Base-by-base conservation (phyloP, 176 grass and related monocot species). In the Musa acuminata region DNA sequence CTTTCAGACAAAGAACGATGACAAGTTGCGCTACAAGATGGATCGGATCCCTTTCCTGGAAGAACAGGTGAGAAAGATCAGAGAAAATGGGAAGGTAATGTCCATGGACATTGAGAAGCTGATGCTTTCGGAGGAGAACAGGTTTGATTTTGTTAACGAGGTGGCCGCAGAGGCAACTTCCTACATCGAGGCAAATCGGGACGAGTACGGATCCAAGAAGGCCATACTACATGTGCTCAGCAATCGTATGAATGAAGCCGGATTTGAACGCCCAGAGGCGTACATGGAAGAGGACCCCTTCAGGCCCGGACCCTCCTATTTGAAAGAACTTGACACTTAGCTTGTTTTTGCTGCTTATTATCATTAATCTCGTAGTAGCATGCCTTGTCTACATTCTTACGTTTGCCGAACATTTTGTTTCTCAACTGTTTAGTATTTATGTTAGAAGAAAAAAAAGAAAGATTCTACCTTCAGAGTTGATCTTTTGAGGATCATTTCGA, bases 151-250 rank as follows among this genome's bases (percentile, higher is more conserved):
- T 83, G 88, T 85, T 57, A 93, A 85, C 71, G 87, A 93, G 73
- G 84, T 93, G 49, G 90, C 90, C 48, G 90, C 86, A 74, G 90
- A 89, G 83, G 87, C 90, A 75, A 93, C 81, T 23, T 74, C 74
- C 23, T 93, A 93, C 78, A 81, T 93, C 35, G 87, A 89, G 80
- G 89, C 89, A 14, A 83, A 93, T 51, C 89, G 87, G 50, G 74
- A 89, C 78, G 90, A 89, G n/a, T 93, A 93, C 72, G 90, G 87
- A 43, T 68, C 73, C n/a, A 93, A 93, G 75, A 93, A 93, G 76
- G 71, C 90, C 75, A 85, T 93, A 81, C 57, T 89, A 13, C 90
- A 93, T 83, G 90, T 89, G 12, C 80, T 93, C 51, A 89, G 90
- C 71, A 83, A 93, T 49, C 90, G 90, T 78, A 83, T 93, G 82